Percentiles rank a stretch among this genome's conserved stretches.
phyloP scores from a whole-genome alignment of 2,329 filamentous ascomycete genomes.

The Nemania sp. region DNA sequence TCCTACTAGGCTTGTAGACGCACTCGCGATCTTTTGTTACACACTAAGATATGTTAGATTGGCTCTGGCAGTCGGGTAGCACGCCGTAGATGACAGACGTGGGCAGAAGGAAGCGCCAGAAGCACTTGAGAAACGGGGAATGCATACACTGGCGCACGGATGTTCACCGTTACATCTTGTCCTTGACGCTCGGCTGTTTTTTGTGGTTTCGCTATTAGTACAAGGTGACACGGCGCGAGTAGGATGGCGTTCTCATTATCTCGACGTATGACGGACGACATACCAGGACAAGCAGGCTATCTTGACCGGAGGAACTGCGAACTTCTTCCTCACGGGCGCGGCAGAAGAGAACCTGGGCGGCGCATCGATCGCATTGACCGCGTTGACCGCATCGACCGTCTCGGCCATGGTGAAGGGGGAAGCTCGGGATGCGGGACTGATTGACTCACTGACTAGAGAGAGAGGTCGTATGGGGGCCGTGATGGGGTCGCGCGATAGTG shows the following conservation, averaged over 20 bases:
- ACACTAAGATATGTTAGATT: conserved; percentile 52
- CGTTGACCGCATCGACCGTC: conserved; percentile 33
- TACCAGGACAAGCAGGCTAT: conserved; percentile 64
- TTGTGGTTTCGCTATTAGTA: conserved; percentile 35
- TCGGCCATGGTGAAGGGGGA: conserved; percentile 42
- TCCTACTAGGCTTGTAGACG: conserved; percentile 58
- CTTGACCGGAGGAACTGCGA: conserved; percentile 62
- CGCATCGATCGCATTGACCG: conserved; percentile 32
- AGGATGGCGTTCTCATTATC: conserved; percentile 22
- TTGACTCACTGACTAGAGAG: not conserved
- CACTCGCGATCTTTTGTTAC: conserved; percentile 56
- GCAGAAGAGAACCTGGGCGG: conserved; percentile 40
- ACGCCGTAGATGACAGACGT: conserved; percentile 21
- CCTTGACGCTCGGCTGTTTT: conserved; percentile 57
- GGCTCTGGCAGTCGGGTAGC: conserved; percentile 23
- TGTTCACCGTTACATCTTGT: conserved; percentile 61
- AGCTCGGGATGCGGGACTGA: conserved; percentile 26
- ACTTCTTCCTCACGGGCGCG: conserved; percentile 53
- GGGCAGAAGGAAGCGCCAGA: conserved; percentile 16
- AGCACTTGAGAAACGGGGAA: conserved; percentile 24
- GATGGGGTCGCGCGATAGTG: conserved; percentile 29
- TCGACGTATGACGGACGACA: conserved; percentile 42
- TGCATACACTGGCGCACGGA: conserved; percentile 58
- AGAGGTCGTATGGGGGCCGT: conserved; percentile 2
- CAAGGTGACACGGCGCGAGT: conserved; percentile 39